Conservation (phyloP, 108 stramenopile species). For the Bacterosira constricta region DNA sequence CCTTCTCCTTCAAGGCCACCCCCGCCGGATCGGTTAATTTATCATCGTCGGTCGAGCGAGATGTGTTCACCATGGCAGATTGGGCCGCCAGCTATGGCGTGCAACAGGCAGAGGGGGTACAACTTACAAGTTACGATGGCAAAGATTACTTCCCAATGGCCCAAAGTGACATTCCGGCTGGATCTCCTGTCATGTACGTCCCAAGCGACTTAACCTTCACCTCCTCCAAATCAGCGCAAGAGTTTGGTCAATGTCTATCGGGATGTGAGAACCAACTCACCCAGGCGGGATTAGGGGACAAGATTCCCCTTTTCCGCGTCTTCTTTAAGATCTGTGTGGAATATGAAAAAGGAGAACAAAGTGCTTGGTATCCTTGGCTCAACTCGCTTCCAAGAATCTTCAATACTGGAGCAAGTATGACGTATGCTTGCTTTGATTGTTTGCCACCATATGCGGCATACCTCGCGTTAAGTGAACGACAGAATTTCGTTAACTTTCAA, state of each 20-base stretch:
- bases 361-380: slow-evolving; percentile 42
- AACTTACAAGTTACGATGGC: slow-evolving; percentile 46
- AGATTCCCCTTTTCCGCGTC: slow-evolving; percentile 44
- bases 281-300: slow-evolving; percentile 34
- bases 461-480: slow-evolving; percentile 43
- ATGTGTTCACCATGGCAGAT: slow-evolving; percentile 49
- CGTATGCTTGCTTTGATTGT: slow-evolving; percentile 52
- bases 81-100: slow-evolving; percentile 49
- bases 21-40: slow-evolving; percentile 38
- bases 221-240: slow-evolving; percentile 33
- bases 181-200: slow-evolving; percentile 43
- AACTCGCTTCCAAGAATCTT: slow-evolving; percentile 50
- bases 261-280: slow-evolving; percentile 27
- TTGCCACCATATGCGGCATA: slow-evolving; percentile 50
- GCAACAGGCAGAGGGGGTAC: slow-evolving; percentile 47
- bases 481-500: slow-evolving; percentile 53
- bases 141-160: slow-evolving; percentile 51
- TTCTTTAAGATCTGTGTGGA: slow-evolving; percentile 47
- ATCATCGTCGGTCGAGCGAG: slow-evolving; percentile 41
- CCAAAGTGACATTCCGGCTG: slow-evolving; percentile 44
- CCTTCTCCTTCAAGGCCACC: slow-evolving; percentile 45
- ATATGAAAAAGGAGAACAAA: slow-evolving; percentile 40
- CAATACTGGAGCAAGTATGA: slow-evolving; percentile 53
- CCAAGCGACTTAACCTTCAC: slow-evolving; percentile 40
- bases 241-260: slow-evolving; percentile 33